Percentiles rank a stretch among this genome's conserved stretches.
Conservation (phyloP, 805 yeast genomes). For the Tetrapisispora phaffii region DNA sequence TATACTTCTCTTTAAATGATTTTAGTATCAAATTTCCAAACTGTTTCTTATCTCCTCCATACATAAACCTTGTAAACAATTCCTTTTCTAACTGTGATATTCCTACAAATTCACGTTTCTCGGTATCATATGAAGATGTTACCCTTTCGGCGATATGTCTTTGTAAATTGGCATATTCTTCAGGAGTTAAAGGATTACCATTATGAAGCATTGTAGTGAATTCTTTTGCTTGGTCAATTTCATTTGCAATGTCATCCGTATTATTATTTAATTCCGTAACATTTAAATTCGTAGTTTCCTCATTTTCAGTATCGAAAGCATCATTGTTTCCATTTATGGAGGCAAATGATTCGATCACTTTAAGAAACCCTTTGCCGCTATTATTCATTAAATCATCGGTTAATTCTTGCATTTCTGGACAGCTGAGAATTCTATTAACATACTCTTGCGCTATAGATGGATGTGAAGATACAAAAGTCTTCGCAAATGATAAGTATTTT, state of each 20-base stretch:
- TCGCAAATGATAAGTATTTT: constrained; percentile 23
- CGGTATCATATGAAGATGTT: constrained; percentile 23
- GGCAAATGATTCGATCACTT: constrained; percentile 70
- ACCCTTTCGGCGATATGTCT: constrained; percentile 26
- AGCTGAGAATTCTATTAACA: constrained; percentile 26
- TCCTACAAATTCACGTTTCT: constrained; percentile 19
- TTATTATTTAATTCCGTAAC: too few species aligned
- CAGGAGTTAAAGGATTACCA: constrained; percentile 23
- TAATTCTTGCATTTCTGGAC: constrained; percentile 43
- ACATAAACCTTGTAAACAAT: constrained; percentile 24
- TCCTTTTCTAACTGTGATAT: constrained; percentile 25
- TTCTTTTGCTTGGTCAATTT: constrained; percentile 10
- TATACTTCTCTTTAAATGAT: constrained; percentile 21
- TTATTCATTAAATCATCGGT: constrained; percentile 67
- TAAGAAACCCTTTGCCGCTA: constrained; percentile 59
- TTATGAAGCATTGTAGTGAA: constrained; percentile 24
- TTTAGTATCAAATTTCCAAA: constrained; percentile 24
- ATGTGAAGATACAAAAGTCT: constrained; percentile 27
- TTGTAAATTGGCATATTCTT: constrained; percentile 25
- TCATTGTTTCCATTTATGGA: constrained; percentile 28
- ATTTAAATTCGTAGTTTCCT: not conserved
- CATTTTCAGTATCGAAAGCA: too few species aligned
- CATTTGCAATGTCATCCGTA: not conserved
- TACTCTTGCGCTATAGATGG: constrained; percentile 28
- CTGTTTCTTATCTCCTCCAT: constrained; percentile 22